These are phyloP conservation scores for Neofusicoccum sp. DNA, from an alignment of 2,329 filamentous ascomycete species.

Conservation along the genomic window DNA sequence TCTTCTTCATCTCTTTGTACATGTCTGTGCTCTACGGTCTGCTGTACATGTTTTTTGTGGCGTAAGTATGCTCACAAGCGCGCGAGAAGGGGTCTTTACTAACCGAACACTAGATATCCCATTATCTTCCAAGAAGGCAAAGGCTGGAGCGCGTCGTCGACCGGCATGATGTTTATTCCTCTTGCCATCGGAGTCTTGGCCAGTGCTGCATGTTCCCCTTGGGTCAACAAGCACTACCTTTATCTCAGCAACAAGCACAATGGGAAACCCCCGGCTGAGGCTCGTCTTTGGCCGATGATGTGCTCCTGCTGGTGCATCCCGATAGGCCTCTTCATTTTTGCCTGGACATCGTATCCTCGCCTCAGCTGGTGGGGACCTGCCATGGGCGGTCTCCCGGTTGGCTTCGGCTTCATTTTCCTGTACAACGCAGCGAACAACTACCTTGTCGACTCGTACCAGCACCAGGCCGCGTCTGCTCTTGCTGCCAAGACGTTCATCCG, in stretches of 20 bases:
- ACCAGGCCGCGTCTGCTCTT: constrained; percentile 76
- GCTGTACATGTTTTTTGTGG: constrained; percentile 75
- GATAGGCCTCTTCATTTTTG: constrained; percentile 65
- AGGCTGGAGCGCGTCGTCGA: constrained; percentile 69
- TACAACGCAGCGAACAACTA: constrained; percentile 65
- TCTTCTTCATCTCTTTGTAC: constrained; percentile 79
- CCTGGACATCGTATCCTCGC: constrained; percentile 64
- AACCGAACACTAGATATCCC: constrained; percentile 37
- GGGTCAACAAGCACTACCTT: constrained; percentile 81
- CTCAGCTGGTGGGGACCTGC: constrained; percentile 71
- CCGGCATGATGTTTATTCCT: constrained; percentile 85
- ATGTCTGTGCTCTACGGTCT: constrained; percentile 79
- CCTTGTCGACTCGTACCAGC: constrained; percentile 64
- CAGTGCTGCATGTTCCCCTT: constrained; percentile 65
- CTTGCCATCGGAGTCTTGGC: constrained; percentile 71
- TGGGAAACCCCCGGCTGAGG: constrained; percentile 73
- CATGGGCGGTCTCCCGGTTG: constrained; percentile 64
- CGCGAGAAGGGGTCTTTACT: constrained; percentile 42
- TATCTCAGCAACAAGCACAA: constrained; percentile 60
- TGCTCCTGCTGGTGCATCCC: constrained; percentile 58
- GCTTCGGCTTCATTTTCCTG: constrained; percentile 80
- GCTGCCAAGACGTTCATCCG: constrained; percentile 80
- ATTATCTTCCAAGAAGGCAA: constrained; percentile 76
- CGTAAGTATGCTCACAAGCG: constrained; percentile 27
- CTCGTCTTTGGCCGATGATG: constrained; percentile 73